Evolutionary conservation across 225 moss, liverwort and hornwort genomes (phyloP).

Genomic region (Rhytidiadelphus loreus): DNA sequence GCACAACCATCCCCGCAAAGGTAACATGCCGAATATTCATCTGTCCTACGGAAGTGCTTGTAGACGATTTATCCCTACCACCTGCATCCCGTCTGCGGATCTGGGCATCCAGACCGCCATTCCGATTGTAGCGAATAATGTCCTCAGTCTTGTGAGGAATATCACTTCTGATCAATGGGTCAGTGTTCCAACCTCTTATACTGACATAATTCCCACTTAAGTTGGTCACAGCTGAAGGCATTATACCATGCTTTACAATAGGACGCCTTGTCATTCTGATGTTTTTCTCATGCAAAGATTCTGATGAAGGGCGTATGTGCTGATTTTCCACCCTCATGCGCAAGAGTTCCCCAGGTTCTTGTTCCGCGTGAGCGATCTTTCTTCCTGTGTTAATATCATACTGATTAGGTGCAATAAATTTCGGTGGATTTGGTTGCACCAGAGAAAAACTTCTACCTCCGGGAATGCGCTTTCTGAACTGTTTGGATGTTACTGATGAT

Average conservation of each 20-base stretch:
- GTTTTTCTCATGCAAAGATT: slow-evolving; percentile 5
- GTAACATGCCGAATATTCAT: slow-evolving; percentile 31
- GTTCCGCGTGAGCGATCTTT: slow-evolving; percentile 7
- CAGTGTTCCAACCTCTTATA: slow-evolving; percentile 33
- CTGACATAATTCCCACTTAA: neutral
- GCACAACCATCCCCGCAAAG: slow-evolving; percentile 38
- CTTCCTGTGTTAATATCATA: slow-evolving; percentile 31
- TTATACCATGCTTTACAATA: neutral
- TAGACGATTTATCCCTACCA: neutral
- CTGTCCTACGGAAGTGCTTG: neutral
- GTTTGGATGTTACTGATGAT: slow-evolving; percentile 5
- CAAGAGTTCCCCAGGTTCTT: slow-evolving; percentile 8
- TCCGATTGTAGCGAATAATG: slow-evolving; percentile 28
- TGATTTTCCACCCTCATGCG: neutral
- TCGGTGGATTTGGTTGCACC: neutral
- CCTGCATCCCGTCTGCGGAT: neutral
- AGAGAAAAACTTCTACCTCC: neutral
- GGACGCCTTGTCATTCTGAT: neutral
- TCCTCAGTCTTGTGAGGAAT: slow-evolving; percentile 35
- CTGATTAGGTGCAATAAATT: neutral
- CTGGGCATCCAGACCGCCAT: neutral
- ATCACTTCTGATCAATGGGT: slow-evolving; percentile 16
- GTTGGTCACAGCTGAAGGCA: neutral
- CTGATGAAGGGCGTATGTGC: neutral
- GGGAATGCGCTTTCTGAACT: neutral